These are phyloP conservation scores for Ophiostoma ips DNA, from an alignment of 2,329 filamentous ascomycete species.

Conservation along the genomic window DNA sequence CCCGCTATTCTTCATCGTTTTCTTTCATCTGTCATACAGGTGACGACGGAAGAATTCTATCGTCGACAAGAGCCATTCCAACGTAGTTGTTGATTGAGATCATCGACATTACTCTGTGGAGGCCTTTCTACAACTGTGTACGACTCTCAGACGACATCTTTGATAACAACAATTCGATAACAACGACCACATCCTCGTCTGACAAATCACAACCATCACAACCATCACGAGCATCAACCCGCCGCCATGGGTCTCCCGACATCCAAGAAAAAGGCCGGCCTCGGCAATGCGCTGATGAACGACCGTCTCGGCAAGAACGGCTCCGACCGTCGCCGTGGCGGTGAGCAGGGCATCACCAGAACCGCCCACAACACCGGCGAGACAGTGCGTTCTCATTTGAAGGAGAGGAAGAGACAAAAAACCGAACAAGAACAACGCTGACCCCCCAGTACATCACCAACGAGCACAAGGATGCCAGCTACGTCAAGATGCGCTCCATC, in stretches of 20 bases:
- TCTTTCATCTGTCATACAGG: neutral
- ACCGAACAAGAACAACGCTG: neutral
- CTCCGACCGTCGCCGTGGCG: slow-evolving; percentile 58
- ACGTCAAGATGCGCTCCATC: slow-evolving; percentile 99
- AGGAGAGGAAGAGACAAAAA: no score
- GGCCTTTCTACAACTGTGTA: no score
- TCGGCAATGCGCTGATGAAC: slow-evolving; percentile 97
- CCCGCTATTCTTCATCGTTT: slow-evolving; percentile 9
- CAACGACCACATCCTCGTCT: no score
- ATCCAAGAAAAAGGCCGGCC: slow-evolving; percentile 85
- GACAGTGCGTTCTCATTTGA: slow-evolving; percentile 33
- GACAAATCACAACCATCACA: neutral
- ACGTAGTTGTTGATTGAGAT: no score
- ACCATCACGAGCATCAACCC: neutral
- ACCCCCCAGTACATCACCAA: slow-evolving; percentile 90
- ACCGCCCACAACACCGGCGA: slow-evolving; percentile 71
- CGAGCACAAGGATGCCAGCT: slow-evolving; percentile 76
- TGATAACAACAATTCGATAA: no score
- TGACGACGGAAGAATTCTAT: slow-evolving; percentile 4
- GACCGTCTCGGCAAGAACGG: slow-evolving; percentile 95
- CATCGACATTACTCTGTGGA: no score
- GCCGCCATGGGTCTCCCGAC: slow-evolving; percentile 54
- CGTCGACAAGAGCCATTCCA: neutral
- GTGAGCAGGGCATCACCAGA: slow-evolving; percentile 37
- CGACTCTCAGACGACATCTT: no score